These are phyloP conservation scores for Phytophthora pluvialis DNA, from an alignment of 352 stramenopile genomes.

Conservation along the genomic window DNA sequence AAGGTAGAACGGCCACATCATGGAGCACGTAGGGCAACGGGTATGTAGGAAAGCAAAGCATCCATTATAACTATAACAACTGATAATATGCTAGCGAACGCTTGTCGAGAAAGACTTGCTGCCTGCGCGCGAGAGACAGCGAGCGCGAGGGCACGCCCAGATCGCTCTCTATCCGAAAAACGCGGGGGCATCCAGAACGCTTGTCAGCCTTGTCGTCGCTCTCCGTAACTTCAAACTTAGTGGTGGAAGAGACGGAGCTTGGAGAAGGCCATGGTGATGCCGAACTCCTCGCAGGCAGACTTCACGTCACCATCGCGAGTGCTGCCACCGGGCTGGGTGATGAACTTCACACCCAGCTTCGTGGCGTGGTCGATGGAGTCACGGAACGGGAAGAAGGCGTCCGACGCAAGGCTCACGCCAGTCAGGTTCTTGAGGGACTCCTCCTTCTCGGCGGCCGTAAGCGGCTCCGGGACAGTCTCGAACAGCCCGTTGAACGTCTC, in stretches of 20 bases:
- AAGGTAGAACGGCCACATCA: neutral
- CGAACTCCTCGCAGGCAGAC: slow-evolving; percentile 96
- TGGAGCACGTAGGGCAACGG: neutral
- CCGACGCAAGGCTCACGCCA: slow-evolving; percentile 96
- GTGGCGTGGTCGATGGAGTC: slow-evolving; percentile 98
- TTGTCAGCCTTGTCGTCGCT: slow-evolving; percentile 25
- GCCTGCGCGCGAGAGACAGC: slow-evolving; percentile 26
- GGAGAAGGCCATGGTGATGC: slow-evolving; percentile 99
- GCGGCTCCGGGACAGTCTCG: slow-evolving; percentile 90
- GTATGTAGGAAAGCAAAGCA: slow-evolving; percentile 18
- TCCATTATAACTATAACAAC: slow-evolving; percentile 37
- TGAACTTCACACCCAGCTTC: slow-evolving; percentile 96
- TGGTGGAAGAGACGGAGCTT: slow-evolving; percentile 99
- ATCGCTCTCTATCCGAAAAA: slow-evolving; percentile 6
- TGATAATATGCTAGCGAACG: slow-evolving; percentile 30
- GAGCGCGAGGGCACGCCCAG: slow-evolving; percentile 21
- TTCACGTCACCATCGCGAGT: slow-evolving; percentile 92
- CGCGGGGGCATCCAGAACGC: slow-evolving; percentile 9
- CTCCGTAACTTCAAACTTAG: slow-evolving; percentile 66
- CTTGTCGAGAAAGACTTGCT: slow-evolving; percentile 17
- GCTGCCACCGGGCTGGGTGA: slow-evolving; percentile 95
- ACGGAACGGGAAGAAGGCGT: slow-evolving; percentile 99
- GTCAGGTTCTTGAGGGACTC: slow-evolving; percentile 92
- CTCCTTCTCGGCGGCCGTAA: slow-evolving; percentile 96
- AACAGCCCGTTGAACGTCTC: slow-evolving; percentile 96